Evolutionary conservation across 108 stramenopile genomes (phyloP).

Genomic region (Heterococcus sp.): DNA sequence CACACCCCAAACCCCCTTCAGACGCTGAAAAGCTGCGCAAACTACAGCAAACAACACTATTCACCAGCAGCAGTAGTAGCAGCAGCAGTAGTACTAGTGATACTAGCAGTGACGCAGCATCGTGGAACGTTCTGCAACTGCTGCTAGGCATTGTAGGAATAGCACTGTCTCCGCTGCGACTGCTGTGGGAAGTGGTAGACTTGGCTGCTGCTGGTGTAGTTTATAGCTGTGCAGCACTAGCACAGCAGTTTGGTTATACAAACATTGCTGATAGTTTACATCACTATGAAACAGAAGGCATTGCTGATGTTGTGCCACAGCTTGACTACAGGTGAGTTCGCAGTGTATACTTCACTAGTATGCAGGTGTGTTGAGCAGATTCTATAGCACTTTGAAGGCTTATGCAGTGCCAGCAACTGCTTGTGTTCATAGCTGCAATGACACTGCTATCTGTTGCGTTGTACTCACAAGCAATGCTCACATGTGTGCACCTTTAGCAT

Average conservation of each 20-base stretch:
- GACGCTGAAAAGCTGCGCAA: too few relatives aligned
- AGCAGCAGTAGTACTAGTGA: not conserved
- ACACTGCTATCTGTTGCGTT: not conserved
- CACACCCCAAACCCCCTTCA: too few relatives aligned
- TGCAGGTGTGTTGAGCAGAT: not conserved
- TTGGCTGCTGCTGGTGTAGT: not conserved
- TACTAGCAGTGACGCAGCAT: not conserved
- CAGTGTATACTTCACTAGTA: not conserved
- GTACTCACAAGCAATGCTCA: not conserved
- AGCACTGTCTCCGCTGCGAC: not conserved
- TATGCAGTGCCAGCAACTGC: too few relatives aligned
- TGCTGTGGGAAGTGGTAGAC: not conserved
- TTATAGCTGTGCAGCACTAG: not conserved
- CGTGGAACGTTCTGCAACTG: not conserved
- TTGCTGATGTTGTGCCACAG: not conserved
- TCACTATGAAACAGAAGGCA: not conserved
- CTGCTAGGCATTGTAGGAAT: not conserved
- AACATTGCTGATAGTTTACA: not conserved
- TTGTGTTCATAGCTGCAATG: not conserved
- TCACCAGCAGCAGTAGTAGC: not conserved
- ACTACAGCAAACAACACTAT: not conserved
- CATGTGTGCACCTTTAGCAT: not conserved
- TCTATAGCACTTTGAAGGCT: not conserved
- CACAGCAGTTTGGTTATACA: not conserved
- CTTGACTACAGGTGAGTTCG: not conserved